Conservation (phyloP, 2,329 filamentous ascomycete species). For the Monilinia fructigena region DNA sequence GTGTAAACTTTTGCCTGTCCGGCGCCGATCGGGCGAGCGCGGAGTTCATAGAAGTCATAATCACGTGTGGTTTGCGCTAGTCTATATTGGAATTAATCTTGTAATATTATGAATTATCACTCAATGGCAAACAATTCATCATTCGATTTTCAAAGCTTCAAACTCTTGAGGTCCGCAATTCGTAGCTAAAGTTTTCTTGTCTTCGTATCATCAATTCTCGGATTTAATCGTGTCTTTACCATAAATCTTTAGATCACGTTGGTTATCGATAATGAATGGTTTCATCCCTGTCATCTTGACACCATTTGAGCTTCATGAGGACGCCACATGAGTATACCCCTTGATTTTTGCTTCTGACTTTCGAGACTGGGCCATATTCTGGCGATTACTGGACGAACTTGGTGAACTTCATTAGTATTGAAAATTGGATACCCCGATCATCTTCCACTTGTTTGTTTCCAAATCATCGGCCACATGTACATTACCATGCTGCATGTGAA, state of each 20-base stretch:
- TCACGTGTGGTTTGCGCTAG: not conserved
- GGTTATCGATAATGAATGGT: constrained; percentile 11
- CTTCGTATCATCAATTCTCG: not conserved
- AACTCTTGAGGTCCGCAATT: not conserved
- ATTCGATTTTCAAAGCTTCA: not conserved
- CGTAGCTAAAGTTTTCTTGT: not conserved
- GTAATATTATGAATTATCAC: too few species aligned
- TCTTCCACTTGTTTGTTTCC: constrained; percentile 6
- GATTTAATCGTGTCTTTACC: not conserved
- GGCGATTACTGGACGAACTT: constrained; percentile 18
- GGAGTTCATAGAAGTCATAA: not conserved
- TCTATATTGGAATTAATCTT: not conserved
- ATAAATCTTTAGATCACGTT: not conserved
- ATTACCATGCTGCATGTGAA: not conserved
- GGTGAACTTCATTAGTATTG: not conserved
- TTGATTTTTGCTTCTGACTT: constrained; percentile 1
- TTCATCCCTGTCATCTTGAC: constrained; percentile 20
- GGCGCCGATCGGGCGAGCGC: not conserved
- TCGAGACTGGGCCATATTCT: not conserved
- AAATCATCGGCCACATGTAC: not conserved
- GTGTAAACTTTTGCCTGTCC: not conserved
- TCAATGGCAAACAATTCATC: not conserved
- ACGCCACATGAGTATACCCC: constrained; percentile 2
- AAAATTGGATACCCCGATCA: not conserved
- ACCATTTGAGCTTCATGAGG: constrained; percentile 18